A percentile compares a stretch with the other conserved stretches of the same genome.
Conservation (phyloP, 176 grass and related monocot genomes). For the Calamus simplicifolius region DNA sequence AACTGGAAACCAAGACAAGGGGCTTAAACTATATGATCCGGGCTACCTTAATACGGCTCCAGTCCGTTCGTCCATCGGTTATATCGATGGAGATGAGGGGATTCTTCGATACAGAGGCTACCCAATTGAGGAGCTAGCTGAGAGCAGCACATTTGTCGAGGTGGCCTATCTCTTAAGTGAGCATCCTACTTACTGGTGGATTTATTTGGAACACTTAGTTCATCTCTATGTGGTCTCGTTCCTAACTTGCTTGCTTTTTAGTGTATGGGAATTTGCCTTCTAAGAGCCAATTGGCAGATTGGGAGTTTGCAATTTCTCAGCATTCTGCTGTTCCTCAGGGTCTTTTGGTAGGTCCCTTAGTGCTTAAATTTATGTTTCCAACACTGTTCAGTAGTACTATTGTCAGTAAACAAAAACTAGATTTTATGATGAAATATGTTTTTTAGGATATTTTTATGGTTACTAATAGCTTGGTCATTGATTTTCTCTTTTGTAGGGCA, state of each 20-base stretch:
- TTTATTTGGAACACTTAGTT: neutral
- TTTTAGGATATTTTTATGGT: no score
- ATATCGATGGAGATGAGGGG: slow-evolving; percentile 93
- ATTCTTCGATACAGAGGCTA: slow-evolving; percentile 99
- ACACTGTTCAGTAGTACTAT: no score
- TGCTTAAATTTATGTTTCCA: no score
- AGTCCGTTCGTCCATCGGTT: slow-evolving; percentile 71
- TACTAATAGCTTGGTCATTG: no score
- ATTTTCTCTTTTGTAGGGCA: slow-evolving; percentile 44
- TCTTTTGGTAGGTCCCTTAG: slow-evolving; percentile 47
- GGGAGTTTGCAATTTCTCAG: slow-evolving; percentile 93
- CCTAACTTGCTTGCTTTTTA: slow-evolving; percentile 15
- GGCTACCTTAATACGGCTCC: slow-evolving; percentile 94
- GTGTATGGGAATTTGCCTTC: slow-evolving; percentile 92
- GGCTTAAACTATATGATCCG: slow-evolving; percentile 89
- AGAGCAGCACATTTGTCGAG: slow-evolving; percentile 79
- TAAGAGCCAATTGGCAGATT: slow-evolving; percentile 51
- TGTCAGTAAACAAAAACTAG: no score
- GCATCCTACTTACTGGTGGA: neutral
- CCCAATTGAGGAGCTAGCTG: slow-evolving; percentile 92
- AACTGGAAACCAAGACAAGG: slow-evolving; percentile 77
- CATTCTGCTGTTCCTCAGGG: slow-evolving; percentile 93
- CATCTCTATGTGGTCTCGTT: neutral
- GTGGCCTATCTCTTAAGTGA: slow-evolving; percentile 94
- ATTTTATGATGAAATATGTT: no score